A percentile compares a stretch with the other conserved stretches of the same genome.
Conservation (phyloP, 306 rosid species). For the Geum urbanum region DNA sequence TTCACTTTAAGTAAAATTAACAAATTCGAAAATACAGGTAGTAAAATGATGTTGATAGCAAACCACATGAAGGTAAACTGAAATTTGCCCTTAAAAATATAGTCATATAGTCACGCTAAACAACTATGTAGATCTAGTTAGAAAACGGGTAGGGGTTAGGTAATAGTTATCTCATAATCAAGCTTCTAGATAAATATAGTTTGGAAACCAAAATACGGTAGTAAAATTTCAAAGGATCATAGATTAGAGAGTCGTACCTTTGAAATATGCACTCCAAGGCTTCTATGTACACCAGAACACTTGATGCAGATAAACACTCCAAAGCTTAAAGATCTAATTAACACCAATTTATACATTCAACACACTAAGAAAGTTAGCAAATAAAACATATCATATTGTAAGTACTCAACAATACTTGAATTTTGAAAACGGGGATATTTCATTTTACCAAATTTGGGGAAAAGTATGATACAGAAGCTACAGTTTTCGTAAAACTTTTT, state of each 20-base stretch:
- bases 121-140: too few relatives aligned
- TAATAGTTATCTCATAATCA: not conserved
- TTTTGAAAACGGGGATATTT: not conserved
- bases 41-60: too few relatives aligned
- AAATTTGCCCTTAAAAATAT: too few relatives aligned
- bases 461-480: not conserved
- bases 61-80: too few relatives aligned
- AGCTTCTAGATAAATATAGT: not conserved
- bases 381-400: not conserved
- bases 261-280: conserved; percentile 89
- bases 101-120: too few relatives aligned
- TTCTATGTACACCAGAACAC: conserved; percentile 93
- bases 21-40: too few relatives aligned
- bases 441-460: not conserved
- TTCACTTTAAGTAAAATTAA: too few relatives aligned
- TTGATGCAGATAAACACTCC: conserved; percentile 88
- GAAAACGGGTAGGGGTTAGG: too few relatives aligned
- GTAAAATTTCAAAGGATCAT: not conserved
- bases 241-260: conserved; percentile 50
- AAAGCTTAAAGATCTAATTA: conserved; percentile 62
- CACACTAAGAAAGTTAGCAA: conserved; percentile 3
- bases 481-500: not conserved
- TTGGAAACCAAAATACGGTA: not conserved
- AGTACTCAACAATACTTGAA: not conserved
- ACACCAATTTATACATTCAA: conserved; percentile 19